phyloP scores from a whole-genome alignment of 2,329 filamentous ascomycete genomes.

The Aureobasidium zeae region DNA sequence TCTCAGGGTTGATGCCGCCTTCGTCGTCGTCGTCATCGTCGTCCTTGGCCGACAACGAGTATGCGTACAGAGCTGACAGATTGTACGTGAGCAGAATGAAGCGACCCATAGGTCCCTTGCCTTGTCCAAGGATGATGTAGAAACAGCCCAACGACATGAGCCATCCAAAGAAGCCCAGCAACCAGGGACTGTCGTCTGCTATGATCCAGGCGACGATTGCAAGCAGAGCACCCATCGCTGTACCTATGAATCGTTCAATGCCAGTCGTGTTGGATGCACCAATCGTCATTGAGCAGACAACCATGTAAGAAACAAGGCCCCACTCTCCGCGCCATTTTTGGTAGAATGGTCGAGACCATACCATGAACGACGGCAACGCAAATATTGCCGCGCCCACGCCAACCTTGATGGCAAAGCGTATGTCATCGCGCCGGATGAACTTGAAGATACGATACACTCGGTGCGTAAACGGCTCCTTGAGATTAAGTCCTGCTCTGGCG shows the following conservation, averaged over 20 bases:
- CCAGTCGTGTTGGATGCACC: slow-evolving; percentile 92
- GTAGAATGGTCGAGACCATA: slow-evolving; percentile 68
- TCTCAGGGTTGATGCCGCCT: slow-evolving; percentile 72
- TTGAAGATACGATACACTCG: slow-evolving; percentile 45
- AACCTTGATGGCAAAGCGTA: slow-evolving; percentile 82
- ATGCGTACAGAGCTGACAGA: slow-evolving; percentile 86
- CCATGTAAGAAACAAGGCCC: slow-evolving; percentile 94
- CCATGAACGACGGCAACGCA: slow-evolving; percentile 79
- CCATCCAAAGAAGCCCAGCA: slow-evolving; percentile 74
- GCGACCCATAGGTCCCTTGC: slow-evolving; percentile 80
- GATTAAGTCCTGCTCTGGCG: slow-evolving; percentile 18
- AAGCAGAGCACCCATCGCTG: slow-evolving; percentile 66
- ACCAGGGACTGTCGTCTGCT: slow-evolving; percentile 61
- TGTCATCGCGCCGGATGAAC: slow-evolving; percentile 54
- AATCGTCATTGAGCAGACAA: slow-evolving; percentile 96
- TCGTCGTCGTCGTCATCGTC: slow-evolving; percentile 76
- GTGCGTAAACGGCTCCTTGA: slow-evolving; percentile 16
- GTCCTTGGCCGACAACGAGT: slow-evolving; percentile 73
- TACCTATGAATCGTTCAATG: slow-evolving; percentile 76
- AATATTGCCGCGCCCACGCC: slow-evolving; percentile 82
- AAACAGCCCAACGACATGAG: slow-evolving; percentile 74
- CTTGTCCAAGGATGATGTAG: slow-evolving; percentile 75
- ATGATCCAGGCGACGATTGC: slow-evolving; percentile 71
- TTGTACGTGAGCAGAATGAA: slow-evolving; percentile 97
- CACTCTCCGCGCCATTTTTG: slow-evolving; percentile 89